A percentile compares a stretch with the other conserved stretches of the same genome.
phyloP scores from a whole-genome alignment of 2,329 filamentous ascomycete genomes.

The Ascochyta fabae region DNA sequence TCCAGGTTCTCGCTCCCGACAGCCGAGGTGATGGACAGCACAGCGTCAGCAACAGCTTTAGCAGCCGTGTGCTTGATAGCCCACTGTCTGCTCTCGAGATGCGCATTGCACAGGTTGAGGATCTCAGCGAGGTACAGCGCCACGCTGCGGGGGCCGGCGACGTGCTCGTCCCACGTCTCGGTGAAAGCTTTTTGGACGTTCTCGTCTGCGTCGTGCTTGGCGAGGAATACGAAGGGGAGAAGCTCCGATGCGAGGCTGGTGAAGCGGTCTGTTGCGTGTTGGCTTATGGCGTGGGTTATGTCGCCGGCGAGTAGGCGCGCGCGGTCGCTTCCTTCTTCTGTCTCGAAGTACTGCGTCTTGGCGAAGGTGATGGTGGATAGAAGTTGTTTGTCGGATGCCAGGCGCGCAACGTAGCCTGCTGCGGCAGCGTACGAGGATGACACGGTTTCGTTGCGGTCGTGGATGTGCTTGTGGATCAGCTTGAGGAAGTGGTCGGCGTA shows the following conservation, averaged over 20 bases:
- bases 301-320: slow-evolving; percentile 80
- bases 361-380: slow-evolving; percentile 61
- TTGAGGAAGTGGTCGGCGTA: slow-evolving; percentile 79
- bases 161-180: slow-evolving; percentile 89
- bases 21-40: slow-evolving; percentile 66
- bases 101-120: slow-evolving; percentile 67
- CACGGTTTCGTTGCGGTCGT: slow-evolving; percentile 94
- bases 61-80: slow-evolving; percentile 87
- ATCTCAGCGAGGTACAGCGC: slow-evolving; percentile 87
- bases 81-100: slow-evolving; percentile 85
- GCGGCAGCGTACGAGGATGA: slow-evolving; percentile 86
- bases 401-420: slow-evolving; percentile 80
- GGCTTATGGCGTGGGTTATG: slow-evolving; percentile 81
- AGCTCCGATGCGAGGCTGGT: slow-evolving; percentile 75
- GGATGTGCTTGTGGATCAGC: slow-evolving; percentile 77
- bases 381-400: slow-evolving; percentile 65
- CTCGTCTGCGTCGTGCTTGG: slow-evolving; percentile 82
- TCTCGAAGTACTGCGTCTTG: slow-evolving; percentile 77
- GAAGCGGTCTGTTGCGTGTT: slow-evolving; percentile 88
- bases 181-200: slow-evolving; percentile 80
- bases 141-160: slow-evolving; percentile 82
- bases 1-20: slow-evolving; percentile 66
- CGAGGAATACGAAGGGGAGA: slow-evolving; percentile 87
- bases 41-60: slow-evolving; percentile 76
- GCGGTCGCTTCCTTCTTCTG: slow-evolving; percentile 76